A percentile compares a stretch with the other conserved stretches of the same genome.
Conservation (phyloP, 2,329 filamentous ascomycete genomes). For the Xylariaceae sp. region DNA sequence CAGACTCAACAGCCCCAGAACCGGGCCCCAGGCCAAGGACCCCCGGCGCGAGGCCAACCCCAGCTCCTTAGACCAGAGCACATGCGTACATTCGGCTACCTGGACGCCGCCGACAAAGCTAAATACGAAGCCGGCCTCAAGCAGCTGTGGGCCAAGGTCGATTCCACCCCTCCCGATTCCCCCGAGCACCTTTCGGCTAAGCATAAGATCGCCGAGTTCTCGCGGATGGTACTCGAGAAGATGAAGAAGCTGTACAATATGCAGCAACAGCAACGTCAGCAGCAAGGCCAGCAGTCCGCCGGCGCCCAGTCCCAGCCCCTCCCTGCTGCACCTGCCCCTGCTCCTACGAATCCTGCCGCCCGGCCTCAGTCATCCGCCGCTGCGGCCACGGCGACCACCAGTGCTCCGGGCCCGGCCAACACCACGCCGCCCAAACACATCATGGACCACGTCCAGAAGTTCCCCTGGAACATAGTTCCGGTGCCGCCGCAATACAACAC, state of each 20-base stretch:
- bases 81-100: constrained; percentile 48
- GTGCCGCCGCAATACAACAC: constrained; percentile 11
- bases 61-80: constrained; percentile 44
- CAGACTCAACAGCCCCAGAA: constrained; percentile 21
- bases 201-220: constrained; percentile 60
- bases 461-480: constrained; percentile 24
- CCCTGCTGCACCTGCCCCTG: constrained; percentile 19
- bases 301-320: constrained; percentile 22
- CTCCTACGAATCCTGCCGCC: constrained; percentile 14
- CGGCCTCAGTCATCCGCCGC: constrained; percentile 15
- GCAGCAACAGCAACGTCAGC: constrained; percentile 11
- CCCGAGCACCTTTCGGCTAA: constrained; percentile 49
- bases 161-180: constrained; percentile 47
- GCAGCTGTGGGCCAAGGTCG: constrained; percentile 49
- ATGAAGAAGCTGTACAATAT: constrained; percentile 37
- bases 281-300: constrained; percentile 15
- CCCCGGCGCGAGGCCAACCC: constrained; percentile 18
- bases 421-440: constrained; percentile 21
- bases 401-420: neutral
- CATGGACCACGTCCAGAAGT: constrained; percentile 25
- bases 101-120: constrained; percentile 53
- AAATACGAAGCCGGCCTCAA: constrained; percentile 60
- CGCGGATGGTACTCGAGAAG: constrained; percentile 54
- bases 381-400: neutral
- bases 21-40: constrained; percentile 4